Conservation (phyloP, 192 early-diverging fungal genomes). For the Allomyces javanicus region DNA sequence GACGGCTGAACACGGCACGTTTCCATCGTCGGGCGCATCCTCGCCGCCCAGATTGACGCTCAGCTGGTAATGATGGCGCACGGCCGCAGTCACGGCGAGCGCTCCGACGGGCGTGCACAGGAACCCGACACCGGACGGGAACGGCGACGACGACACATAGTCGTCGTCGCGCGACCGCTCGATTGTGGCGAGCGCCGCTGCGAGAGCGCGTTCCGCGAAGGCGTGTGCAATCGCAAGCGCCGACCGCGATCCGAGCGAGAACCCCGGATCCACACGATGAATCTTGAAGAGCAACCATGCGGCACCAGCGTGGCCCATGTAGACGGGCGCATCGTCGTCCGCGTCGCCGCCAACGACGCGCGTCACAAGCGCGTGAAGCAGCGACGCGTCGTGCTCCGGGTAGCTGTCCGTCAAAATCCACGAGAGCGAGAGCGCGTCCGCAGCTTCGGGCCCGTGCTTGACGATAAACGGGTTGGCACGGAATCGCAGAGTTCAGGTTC, state of each 20-base stretch:
- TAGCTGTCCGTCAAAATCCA: background rate
- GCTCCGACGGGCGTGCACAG: background rate
- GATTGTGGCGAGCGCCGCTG: background rate
- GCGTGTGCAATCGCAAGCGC: background rate
- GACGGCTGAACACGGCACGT: too few relatives aligned
- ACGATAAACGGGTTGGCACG: background rate
- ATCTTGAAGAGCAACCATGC: background rate
- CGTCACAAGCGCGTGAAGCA: background rate
- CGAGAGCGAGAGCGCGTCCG: background rate
- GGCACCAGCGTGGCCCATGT: background rate
- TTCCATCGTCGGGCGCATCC: background rate
- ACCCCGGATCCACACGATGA: background rate
- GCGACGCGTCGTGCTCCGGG: background rate
- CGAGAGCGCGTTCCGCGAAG: background rate
- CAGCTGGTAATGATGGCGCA: background rate
- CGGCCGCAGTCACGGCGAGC: background rate
- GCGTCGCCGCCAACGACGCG: background rate
- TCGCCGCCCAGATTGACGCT: background rate
- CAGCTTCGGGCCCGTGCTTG: background rate
- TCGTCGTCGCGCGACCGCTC: background rate
- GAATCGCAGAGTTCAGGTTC: background rate
- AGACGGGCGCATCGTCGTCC: background rate
- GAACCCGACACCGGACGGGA: background rate
- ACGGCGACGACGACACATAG: too few relatives aligned
- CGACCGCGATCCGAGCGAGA: background rate